Percentiles rank a stretch among this genome's conserved stretches.
These are phyloP conservation scores for Francoa sonchifolia DNA, from an alignment of 441 rosid genomes.

Conservation along the genomic window DNA sequence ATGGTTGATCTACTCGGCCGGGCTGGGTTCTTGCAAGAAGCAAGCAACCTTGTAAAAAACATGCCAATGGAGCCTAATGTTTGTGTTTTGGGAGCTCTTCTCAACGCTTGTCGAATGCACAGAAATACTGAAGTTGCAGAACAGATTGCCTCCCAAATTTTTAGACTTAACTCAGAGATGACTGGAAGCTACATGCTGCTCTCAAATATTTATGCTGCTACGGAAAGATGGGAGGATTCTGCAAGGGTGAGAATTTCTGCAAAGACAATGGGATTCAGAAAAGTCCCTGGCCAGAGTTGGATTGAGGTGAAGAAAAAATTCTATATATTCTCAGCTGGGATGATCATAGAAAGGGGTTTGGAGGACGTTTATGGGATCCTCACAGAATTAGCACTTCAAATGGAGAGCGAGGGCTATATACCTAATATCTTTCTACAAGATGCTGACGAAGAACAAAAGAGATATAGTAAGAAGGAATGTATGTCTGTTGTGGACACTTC, in stretches of 20 bases:
- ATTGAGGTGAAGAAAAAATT: conserved; percentile 28
- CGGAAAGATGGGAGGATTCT: conserved; percentile 37
- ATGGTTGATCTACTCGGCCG: conserved; percentile 34
- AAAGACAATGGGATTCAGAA: conserved; percentile 31
- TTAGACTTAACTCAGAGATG: conserved; percentile 9
- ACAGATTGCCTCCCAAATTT: conserved; percentile 14
- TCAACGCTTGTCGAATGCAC: conserved; percentile 35
- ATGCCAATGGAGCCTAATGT: conserved; percentile 32
- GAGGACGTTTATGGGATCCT: conserved; percentile 9
- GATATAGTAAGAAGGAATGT: no score
- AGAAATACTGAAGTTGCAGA: conserved; percentile 19
- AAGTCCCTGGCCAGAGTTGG: conserved; percentile 40
- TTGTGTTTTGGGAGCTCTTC: conserved; percentile 30
- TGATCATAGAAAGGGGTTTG: background rate
- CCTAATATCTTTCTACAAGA: background rate
- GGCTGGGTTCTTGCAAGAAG: conserved; percentile 27
- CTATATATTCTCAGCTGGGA: conserved; percentile 7
- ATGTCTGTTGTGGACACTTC: no score
- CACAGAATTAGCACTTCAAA: conserved; percentile 11
- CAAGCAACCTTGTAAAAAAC: conserved; percentile 19
- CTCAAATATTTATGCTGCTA: conserved; percentile 31
- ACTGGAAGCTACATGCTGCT: conserved; percentile 31
- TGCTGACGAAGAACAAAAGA: background rate
- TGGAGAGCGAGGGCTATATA: conserved; percentile 2
- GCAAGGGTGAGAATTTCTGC: conserved; percentile 32